Conservation (phyloP, 2,329 filamentous ascomycete species). For the Penicillium hordei region DNA sequence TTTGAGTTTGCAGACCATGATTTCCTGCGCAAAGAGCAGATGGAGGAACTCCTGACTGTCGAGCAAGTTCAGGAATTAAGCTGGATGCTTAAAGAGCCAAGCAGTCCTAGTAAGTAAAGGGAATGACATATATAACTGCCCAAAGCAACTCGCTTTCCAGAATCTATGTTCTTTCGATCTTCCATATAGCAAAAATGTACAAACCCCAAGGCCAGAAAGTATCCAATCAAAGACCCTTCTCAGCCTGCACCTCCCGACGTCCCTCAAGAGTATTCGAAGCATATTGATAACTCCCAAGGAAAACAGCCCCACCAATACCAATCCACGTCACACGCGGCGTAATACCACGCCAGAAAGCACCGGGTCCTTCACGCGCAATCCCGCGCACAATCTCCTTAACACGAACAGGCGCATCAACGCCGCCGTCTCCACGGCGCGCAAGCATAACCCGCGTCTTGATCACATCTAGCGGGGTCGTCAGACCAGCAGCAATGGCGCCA, state of each 20-base stretch:
- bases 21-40: conserved; percentile 55
- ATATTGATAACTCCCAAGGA: conserved; percentile 91
- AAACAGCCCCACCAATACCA: conserved; percentile 88
- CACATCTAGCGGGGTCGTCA: conserved; percentile 93
- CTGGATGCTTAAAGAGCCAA: neutral
- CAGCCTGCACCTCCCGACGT: conserved; percentile 18
- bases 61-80: conserved; percentile 40
- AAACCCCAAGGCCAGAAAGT: neutral
- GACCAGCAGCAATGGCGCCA: conserved; percentile 78
- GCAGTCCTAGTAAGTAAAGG: neutral
- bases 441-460: conserved; percentile 97
- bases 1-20: conserved; percentile 69
- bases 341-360: conserved; percentile 52
- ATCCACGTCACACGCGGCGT: conserved; percentile 93
- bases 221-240: conserved; percentile 4
- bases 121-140: neutral
- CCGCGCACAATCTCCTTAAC: conserved; percentile 57
- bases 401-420: conserved; percentile 35
- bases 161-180: conserved; percentile 7
- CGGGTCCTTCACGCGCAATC: conserved; percentile 57
- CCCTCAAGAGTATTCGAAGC: conserved; percentile 70
- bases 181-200: conserved; percentile 18
- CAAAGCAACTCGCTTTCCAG: neutral
- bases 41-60: conserved; percentile 54
- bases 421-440: conserved; percentile 64